Evolutionary conservation across 768 basidiomycete genomes (phyloP), one percentile per base, ranked within the genome.

Genomic region (Daedaleopsis sinensis): DNA sequence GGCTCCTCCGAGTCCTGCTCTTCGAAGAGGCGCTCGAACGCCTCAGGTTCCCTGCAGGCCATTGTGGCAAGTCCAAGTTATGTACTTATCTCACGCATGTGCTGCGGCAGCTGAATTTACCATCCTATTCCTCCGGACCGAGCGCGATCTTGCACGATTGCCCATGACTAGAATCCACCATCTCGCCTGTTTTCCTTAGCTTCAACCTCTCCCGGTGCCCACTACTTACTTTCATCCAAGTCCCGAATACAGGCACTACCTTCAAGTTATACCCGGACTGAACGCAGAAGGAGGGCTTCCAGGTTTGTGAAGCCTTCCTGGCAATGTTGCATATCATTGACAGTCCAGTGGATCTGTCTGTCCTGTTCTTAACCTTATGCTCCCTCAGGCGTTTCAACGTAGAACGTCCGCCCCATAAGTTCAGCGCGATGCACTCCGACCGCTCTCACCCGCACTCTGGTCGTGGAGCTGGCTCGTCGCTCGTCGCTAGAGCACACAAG

Each of bases 301-400:
- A 15, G 32, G 35, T 39, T n/a, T 39, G 61, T 44, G 35, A 8
- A 43, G 23, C 47, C 5, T 49, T 16, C n/a, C 23, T 24, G 23
- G 27, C 13, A 23, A 11, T 16, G 18, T 18, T 32, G 32, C 36
- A 13, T 52, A 16, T 18, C 27, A 52, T 36, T 36, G 23, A 35
- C 50, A 6, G 6, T 52, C n/a, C 36, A 7, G 13, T 42, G 58
- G 57, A 58, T n/a, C 50, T 37, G 43, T 58, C 61, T 59, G 54
- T 57, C 48, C 38, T 36, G 50, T 43, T 37, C 62, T 27, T 19
- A 32, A 47, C 59, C 59, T 72, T 79, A 86, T 87, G 84, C 81
- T 79, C 77, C 68, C 81, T 71, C n/a, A n/a, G n/a, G 80, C 78
- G 67, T 74, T 78, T 65, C 56, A 78, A 55, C 72, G n/a, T n/a